These are phyloP conservation scores for Wickerhamomyces sp. DNA, from an alignment of 1,139 yeast genomes.

Conservation along the genomic window DNA sequence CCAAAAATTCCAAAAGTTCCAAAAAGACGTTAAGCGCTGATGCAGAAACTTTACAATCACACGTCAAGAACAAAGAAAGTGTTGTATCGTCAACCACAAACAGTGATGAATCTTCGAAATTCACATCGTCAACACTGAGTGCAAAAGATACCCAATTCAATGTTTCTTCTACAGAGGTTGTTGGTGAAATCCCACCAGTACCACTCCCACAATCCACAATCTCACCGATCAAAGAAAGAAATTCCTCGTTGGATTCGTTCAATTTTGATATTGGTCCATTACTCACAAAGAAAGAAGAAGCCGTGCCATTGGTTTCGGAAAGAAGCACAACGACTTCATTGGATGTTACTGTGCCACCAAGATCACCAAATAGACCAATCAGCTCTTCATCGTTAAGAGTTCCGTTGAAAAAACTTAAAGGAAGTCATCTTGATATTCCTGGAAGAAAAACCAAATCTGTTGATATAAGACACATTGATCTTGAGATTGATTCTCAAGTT, in stretches of 20 bases:
- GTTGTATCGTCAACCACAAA: slow-evolving; percentile 3
- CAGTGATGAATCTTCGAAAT: slow-evolving; percentile 11
- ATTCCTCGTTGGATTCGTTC: slow-evolving; percentile 12
- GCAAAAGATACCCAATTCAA: slow-evolving; percentile 5
- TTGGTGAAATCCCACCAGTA: slow-evolving; percentile 1
- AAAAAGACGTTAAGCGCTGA: neutral
- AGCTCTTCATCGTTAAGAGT: slow-evolving; percentile 1
- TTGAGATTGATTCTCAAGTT: slow-evolving; percentile 12
- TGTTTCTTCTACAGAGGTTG: neutral
- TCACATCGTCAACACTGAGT: slow-evolving; percentile 10
- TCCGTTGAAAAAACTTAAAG: neutral
- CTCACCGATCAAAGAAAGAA: slow-evolving; percentile 1
- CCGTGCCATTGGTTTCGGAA: slow-evolving; percentile 7
- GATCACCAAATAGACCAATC: slow-evolving; percentile 23
- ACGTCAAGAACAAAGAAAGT: slow-evolving; percentile 8
- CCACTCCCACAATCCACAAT: neutral
- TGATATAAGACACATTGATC: slow-evolving; percentile 7
- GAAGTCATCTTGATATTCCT: neutral
- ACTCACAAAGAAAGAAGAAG: slow-evolving; percentile 14
- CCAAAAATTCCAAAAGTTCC: slow-evolving; percentile 3
- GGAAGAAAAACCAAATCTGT: slow-evolving; percentile 6
- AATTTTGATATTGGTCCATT: slow-evolving; percentile 20
- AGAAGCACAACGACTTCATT: slow-evolving; percentile 9
- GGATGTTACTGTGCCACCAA: slow-evolving; percentile 21
- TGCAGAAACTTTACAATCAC: neutral